phyloP scores from a whole-genome alignment of 345 rosid species.

The Rhodamnia argentea region DNA sequence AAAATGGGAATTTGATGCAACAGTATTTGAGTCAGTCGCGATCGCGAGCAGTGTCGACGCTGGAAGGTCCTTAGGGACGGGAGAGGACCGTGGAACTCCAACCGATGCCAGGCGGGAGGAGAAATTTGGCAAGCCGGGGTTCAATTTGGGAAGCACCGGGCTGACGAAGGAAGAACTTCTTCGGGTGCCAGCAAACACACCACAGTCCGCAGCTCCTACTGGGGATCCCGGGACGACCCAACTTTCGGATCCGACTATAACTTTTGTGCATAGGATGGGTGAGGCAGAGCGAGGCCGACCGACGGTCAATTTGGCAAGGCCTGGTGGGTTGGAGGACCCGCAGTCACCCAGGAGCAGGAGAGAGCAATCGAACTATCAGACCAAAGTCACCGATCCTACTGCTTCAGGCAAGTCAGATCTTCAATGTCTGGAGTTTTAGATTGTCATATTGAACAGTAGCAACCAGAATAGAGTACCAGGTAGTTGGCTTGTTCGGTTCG shows the following conservation, averaged over 20 bases:
- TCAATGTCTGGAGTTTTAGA: background rate
- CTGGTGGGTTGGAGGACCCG: conserved; percentile 39
- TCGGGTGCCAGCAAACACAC: conserved; percentile 18
- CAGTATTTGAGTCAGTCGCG: conserved; percentile 19
- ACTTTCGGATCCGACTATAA: conserved; percentile 9
- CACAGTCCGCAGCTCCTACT: conserved; percentile 5
- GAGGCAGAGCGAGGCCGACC: conserved; percentile 14
- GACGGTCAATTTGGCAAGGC: conserved; percentile 22
- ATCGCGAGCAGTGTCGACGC: conserved; percentile 7
- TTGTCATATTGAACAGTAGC: background rate
- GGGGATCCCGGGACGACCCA: conserved; percentile 6
- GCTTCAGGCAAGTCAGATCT: conserved; percentile 18
- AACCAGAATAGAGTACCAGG: background rate
- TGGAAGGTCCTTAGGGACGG: conserved; percentile 7
- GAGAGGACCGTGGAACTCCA: conserved; percentile 1
- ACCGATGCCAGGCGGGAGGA: background rate
- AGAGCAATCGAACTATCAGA: conserved; percentile 40
- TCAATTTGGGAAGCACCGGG: conserved; percentile 3
- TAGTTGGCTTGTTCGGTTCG: background rate
- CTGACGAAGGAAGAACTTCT: conserved; percentile 12
- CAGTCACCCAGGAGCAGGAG: conserved; percentile 25
- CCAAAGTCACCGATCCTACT: conserved; percentile 43
- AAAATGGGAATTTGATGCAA: background rate
- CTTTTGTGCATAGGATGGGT: conserved; percentile 12
- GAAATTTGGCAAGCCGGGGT: background rate